Conservation (phyloP, 192 early-diverging fungal genomes). For the Gryganskiella cystojenkinii region DNA sequence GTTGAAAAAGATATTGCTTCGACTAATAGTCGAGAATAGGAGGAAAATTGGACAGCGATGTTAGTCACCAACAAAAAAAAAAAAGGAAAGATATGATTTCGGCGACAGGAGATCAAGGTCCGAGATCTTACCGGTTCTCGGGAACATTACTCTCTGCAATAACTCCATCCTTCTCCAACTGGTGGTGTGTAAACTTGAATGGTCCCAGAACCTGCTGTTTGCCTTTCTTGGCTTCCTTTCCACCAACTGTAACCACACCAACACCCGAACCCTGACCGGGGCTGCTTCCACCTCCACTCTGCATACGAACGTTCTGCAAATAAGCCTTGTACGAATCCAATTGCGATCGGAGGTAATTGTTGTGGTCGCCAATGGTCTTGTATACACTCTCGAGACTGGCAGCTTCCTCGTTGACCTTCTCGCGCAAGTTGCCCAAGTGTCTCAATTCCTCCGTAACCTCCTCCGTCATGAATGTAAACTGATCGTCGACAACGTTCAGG, state of each 20-base stretch:
- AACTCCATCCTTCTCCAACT: conserved; percentile 92
- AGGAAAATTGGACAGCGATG: background rate
- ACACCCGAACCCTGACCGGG: conserved; percentile 58
- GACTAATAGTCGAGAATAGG: conserved; percentile 44
- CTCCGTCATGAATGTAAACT: conserved; percentile 85
- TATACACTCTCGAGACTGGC: conserved; percentile 82
- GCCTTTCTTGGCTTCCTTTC: conserved; percentile 57
- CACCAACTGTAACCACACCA: conserved; percentile 72
- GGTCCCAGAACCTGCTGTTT: conserved; percentile 72
- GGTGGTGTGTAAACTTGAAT: conserved; percentile 84
- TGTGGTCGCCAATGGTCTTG: conserved; percentile 94
- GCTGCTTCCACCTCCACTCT: conserved; percentile 63
- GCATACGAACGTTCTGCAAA: conserved; percentile 91
- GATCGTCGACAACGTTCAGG: conserved; percentile 82
- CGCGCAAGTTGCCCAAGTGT: conserved; percentile 90
- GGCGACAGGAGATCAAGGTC: too few relatives aligned
- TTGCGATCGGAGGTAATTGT: conserved; percentile 90
- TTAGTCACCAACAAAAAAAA: background rate
- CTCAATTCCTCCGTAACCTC: conserved; percentile 91
- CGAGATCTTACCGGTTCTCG: conserved; percentile 76
- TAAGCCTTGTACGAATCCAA: conserved; percentile 96
- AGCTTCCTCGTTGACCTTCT: conserved; percentile 89
- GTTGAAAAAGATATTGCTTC: conserved; percentile 89
- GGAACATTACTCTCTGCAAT: conserved; percentile 93
- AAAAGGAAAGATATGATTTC: background rate